phyloP scores from a whole-genome alignment of 257 asterid species.

The Solanum chaucha region DNA sequence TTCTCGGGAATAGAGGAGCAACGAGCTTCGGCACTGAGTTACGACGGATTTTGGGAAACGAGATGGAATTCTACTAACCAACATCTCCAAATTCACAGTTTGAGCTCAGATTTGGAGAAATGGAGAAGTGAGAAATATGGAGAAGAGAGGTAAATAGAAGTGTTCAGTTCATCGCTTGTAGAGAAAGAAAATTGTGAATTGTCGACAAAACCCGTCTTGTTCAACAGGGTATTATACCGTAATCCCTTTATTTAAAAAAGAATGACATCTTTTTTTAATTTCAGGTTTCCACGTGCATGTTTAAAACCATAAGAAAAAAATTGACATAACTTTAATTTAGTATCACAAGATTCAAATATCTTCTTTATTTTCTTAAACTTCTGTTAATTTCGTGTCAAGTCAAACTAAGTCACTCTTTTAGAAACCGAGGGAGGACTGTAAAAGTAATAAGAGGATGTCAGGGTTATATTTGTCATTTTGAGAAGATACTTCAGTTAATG shows the following conservation, averaged over 20 bases:
- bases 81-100: constrained; percentile 21
- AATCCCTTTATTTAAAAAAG: too few relatives aligned
- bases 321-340: too few relatives aligned
- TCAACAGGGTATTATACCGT: not conserved
- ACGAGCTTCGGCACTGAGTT: constrained; percentile 41
- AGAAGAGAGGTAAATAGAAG: not conserved
- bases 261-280: too few relatives aligned
- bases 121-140: not conserved
- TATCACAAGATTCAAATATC: not conserved
- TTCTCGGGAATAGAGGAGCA: constrained; percentile 19
- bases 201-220: not conserved
- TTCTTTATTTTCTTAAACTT: too few relatives aligned
- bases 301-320: fast-evolving
- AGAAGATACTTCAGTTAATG: not conserved
- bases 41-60: constrained; percentile 36
- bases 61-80: constrained; percentile 35
- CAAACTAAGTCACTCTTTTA: fast-evolving
- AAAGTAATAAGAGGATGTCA: not conserved
- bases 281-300: fast-evolving
- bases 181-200: not conserved
- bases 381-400: fast-evolving
- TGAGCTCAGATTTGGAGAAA: not conserved
- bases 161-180: not conserved
- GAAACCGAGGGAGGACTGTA: fast-evolving
- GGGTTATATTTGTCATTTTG: not conserved